Base-by-base conservation (phyloP, 1,284 basidiomycete species). In the Leccinum angustisporum region DNA sequence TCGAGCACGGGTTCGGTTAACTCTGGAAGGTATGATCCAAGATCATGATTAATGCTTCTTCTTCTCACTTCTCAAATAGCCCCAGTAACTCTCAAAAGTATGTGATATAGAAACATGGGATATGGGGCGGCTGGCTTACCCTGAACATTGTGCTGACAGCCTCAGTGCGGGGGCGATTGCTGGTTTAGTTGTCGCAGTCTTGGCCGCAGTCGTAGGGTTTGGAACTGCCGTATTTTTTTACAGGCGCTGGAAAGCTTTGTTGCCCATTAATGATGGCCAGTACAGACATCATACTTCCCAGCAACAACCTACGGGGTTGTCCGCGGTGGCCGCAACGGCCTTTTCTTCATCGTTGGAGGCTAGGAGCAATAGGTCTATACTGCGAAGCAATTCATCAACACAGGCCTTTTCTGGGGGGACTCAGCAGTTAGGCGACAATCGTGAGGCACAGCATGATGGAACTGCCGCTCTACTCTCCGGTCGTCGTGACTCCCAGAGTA, bases 121-220 rank as follows among this genome's bases (percentile, higher is more conserved):
- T 38, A 31, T 16, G 13, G 2, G 33, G 13, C 34, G 46, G 38
- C 21, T 56, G 13, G 50, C 57, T 67, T n/a, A 62, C 31, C 34
- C 27, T 14, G 7, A 48, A 18, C 18, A n/a, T 59, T 16, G 30
- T 56, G 1, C 13, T 52, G 71, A 69, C 36, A 30, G 36, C n/a
- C 57, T 75, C 2, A 60, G 61, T 36, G 54, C 70, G n/a, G 74
- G 73, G 7, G 67, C 65, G 16, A 70, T 75, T 58, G 68, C 60
- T 27, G 73, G 72, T 1, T 68, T 76, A 54, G 61, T 38, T 31
- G 16, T 76, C 16, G 61, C 65, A 33, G 57, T 25, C 6, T 62
- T 30, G 18, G 57, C 50, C 5, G 70, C 74, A 25, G 14, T 67
- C n/a, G 14, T 68, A 25, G 55, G 63, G 40, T 56, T 56, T 4